A percentile compares a stretch with the other conserved stretches of the same genome.
phyloP scores from a whole-genome alignment of 495 filamentous ascomycete species.

The Xeromyces bisporus region DNA sequence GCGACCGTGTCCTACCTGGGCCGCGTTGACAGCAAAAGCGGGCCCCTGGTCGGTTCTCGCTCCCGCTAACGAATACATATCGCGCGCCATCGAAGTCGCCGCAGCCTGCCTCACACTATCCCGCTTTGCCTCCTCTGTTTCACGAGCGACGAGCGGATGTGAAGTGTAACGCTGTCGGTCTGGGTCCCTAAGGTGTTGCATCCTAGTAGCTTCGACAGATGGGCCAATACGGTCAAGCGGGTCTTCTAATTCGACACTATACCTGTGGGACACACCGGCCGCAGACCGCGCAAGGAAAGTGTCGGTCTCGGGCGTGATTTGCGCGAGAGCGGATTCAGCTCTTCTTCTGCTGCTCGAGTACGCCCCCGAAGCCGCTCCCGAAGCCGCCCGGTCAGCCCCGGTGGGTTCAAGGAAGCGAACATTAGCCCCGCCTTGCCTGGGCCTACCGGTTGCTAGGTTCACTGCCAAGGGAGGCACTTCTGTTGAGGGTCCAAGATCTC shows the following conservation, averaged over 20 bases:
- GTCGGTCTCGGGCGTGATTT: slow-evolving; percentile 35
- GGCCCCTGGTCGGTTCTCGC: slow-evolving; percentile 19
- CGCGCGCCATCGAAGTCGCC: slow-evolving; percentile 70
- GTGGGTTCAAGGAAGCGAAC: slow-evolving; percentile 39
- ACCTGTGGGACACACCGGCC: slow-evolving; percentile 40
- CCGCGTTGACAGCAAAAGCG: slow-evolving; percentile 18
- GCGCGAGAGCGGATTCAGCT: slow-evolving; percentile 45
- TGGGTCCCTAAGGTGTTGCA: slow-evolving; percentile 32
- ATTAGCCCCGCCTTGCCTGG: slow-evolving; percentile 1
- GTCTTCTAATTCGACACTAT: slow-evolving; percentile 12
- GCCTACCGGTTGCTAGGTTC: slow-evolving; percentile 4
- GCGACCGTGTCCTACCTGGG: slow-evolving; percentile 23
- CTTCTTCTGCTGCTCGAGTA: slow-evolving; percentile 43
- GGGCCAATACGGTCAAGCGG: slow-evolving; percentile 16
- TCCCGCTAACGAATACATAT: slow-evolving; percentile 54
- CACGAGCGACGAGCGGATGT: slow-evolving; percentile 50
- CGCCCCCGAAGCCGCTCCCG: slow-evolving; percentile 57
- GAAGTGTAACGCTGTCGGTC: slow-evolving; percentile 58
- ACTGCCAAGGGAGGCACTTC: slow-evolving; percentile 3
- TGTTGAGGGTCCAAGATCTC: slow-evolving; percentile 28
- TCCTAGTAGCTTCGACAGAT: slow-evolving; percentile 39
- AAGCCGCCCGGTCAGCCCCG: slow-evolving; percentile 41
- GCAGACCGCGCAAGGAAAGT: slow-evolving; percentile 48
- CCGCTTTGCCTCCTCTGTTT: slow-evolving; percentile 55
- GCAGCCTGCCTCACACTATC: slow-evolving; percentile 60